These are phyloP conservation scores for Pseudogymnoascus verrucosus DNA, from an alignment of 2,329 filamentous ascomycete genomes.

Conservation along the genomic window DNA sequence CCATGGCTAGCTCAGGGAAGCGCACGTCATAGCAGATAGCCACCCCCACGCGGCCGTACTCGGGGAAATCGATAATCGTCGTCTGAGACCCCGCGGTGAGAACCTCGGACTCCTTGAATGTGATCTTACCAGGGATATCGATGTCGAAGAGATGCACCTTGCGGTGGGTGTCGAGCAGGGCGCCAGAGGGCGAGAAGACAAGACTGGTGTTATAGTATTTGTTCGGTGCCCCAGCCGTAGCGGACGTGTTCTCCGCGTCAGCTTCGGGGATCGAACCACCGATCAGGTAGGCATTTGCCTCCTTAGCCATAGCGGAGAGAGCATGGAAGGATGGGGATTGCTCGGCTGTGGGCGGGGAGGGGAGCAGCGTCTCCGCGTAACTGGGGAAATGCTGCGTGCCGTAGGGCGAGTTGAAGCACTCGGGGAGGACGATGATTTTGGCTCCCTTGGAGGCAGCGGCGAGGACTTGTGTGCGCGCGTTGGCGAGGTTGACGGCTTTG, in stretches of 20 bases:
- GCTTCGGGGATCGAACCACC: slow-evolving; percentile 91
- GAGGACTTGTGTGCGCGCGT: slow-evolving; percentile 74
- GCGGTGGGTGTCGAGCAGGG: slow-evolving; percentile 78
- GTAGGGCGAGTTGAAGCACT: slow-evolving; percentile 99
- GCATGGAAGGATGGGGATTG: slow-evolving; percentile 81
- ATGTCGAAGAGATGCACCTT: slow-evolving; percentile 98
- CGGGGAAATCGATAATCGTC: slow-evolving; percentile 77
- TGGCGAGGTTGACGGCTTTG: slow-evolving; percentile 75
- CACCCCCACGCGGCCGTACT: slow-evolving; percentile 78
- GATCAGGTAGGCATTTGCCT: slow-evolving; percentile 72
- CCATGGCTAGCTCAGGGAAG: slow-evolving; percentile 86
- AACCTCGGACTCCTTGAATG: slow-evolving; percentile 83
- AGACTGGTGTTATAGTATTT: slow-evolving; percentile 90
- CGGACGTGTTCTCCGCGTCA: slow-evolving; percentile 40
- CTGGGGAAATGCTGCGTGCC: slow-evolving; percentile 83
- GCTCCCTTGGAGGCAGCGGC: slow-evolving; percentile 71
- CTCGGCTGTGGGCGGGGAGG: slow-evolving; percentile 61
- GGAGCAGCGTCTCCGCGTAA: slow-evolving; percentile 83
- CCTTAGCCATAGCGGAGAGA: slow-evolving; percentile 68
- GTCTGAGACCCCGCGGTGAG: slow-evolving; percentile 77
- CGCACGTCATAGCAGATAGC: slow-evolving; percentile 98
- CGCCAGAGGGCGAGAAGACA: slow-evolving; percentile 69
- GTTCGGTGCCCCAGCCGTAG: slow-evolving; percentile 30
- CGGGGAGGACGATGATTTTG: slow-evolving; percentile 82
- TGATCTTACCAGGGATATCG: slow-evolving; percentile 90